Evolutionary conservation across 1,284 basidiomycete genomes (phyloP), one percentile per base, ranked within the genome.

Genomic region (Apiotrichum siamense): DNA sequence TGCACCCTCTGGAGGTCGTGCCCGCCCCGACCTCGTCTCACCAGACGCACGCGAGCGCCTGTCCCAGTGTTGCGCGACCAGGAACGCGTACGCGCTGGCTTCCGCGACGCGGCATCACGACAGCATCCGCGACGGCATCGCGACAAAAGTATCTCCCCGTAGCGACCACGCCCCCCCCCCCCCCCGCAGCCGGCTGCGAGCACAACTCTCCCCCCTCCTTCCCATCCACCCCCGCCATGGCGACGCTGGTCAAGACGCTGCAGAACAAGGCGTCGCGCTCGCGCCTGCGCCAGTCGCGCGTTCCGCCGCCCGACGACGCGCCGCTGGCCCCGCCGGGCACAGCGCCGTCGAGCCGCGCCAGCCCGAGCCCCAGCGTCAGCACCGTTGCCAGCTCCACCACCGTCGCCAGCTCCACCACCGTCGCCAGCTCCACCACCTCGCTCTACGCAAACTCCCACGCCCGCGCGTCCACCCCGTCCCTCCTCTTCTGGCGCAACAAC

Each of bases 261-360:
- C 47, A 50, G 40, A 43, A 54, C 46, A 54, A 54, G 52, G 52
- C 52, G 5, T 51, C 52, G 4, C 49, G 44, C 33, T 26, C 41
- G 15, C 49, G 49, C n/a, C 55, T 57, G n/a, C 51, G 55, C 33
- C 54, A 49, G 49, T 32, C 41, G 11, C 27, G 29, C 11, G 21
- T 35, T 7, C 29, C 29, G 29, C 29, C 29, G 29, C 15, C 29
- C 9, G 15, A 31, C 31, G 26, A 38, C 26, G 32, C 39, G 11
- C 23, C 6, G 25, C 35, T 23, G 42, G 21, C 31, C 24, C 27
- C 24, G 37, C 27, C 39, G 26, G 12, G 17, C 18, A 47, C 9
- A n/a, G 9, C 47, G 31, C 21, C 23, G 23, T 33, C 39, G 17
- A 12, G 32, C 25, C 36, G 33, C 23, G 21, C 47, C 42, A 20